These are phyloP conservation scores for Xylariales sp. DNA, from an alignment of 2,329 filamentous ascomycete genomes.

Conservation along the genomic window DNA sequence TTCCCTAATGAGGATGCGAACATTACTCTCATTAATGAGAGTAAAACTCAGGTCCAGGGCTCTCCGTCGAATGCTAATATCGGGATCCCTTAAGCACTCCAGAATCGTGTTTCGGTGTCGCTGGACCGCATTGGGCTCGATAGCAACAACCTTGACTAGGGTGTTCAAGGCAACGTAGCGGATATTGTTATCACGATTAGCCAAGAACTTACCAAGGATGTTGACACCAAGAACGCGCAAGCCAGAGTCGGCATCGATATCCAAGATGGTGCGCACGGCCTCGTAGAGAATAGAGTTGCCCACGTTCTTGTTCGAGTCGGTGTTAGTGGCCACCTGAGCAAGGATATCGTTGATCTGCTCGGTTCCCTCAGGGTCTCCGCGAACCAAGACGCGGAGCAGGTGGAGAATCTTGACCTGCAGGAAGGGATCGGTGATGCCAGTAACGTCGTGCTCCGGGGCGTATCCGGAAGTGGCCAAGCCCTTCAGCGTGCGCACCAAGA, in stretches of 20 bases:
- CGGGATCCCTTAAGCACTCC: slow-evolving; percentile 91
- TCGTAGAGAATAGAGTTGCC: slow-evolving; percentile 98
- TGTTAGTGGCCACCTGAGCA: slow-evolving; percentile 96
- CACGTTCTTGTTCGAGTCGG: slow-evolving; percentile 96
- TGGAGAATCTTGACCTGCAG: slow-evolving; percentile 94
- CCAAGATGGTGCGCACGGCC: slow-evolving; percentile 91
- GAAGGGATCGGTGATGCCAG: slow-evolving; percentile 96
- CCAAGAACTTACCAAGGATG: slow-evolving; percentile 94
- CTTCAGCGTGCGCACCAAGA: slow-evolving; percentile 86
- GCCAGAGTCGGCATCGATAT: slow-evolving; percentile 96
- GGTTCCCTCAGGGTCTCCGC: slow-evolving; percentile 81
- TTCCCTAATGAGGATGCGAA: slow-evolving; percentile 88
- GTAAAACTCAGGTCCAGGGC: slow-evolving; percentile 98
- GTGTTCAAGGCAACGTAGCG: slow-evolving; percentile 97
- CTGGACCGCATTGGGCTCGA: slow-evolving; percentile 96
- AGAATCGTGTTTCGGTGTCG: slow-evolving; percentile 95
- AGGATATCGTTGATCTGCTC: slow-evolving; percentile 99
- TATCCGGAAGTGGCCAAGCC: slow-evolving; percentile 92
- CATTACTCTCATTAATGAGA: slow-evolving; percentile 93
- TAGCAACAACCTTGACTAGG: slow-evolving; percentile 94
- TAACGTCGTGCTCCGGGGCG: slow-evolving; percentile 96
- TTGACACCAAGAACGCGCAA: slow-evolving; percentile 93
- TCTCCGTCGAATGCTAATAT: slow-evolving; percentile 93
- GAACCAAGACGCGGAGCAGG: slow-evolving; percentile 77
- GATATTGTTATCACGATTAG: slow-evolving; percentile 99